A percentile compares a stretch with the other conserved stretches of the same genome.
Evolutionary conservation across 1,284 basidiomycete species (phyloP).

Genomic region (Naganishia sp.): DNA sequence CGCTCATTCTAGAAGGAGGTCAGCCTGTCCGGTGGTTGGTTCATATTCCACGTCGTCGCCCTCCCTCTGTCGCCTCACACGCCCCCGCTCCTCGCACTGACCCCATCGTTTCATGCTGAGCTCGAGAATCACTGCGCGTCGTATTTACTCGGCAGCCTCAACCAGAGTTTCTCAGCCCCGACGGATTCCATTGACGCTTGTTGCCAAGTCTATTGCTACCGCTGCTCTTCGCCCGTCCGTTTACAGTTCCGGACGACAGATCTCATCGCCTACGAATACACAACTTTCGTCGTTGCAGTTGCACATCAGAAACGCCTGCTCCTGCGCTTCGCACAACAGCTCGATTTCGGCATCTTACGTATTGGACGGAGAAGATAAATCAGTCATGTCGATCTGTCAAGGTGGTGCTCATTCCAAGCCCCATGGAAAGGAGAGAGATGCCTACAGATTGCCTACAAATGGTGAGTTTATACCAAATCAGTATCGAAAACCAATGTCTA

Average conservation of each 20-base stretch:
- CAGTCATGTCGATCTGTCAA: constrained; percentile 23
- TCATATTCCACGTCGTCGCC: not conserved
- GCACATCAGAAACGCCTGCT: constrained; percentile 25
- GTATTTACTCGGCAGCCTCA: constrained; percentile 20
- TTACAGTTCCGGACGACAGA: not conserved
- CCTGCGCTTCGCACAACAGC: constrained; percentile 26
- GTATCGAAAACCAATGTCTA: no score
- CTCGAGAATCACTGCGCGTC: constrained; percentile 25
- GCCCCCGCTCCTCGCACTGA: not conserved
- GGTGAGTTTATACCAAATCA: not conserved
- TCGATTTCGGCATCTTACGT: constrained; percentile 9
- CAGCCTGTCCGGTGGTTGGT: constrained; percentile 1
- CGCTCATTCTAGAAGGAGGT: constrained; percentile 10
- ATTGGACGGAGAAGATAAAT: constrained; percentile 31
- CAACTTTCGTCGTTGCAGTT: constrained; percentile 6
- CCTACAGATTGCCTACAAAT: constrained; percentile 30
- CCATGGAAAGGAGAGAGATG: constrained; percentile 25
- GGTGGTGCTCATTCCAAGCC: constrained; percentile 23
- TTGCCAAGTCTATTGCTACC: constrained; percentile 12
- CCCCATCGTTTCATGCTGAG: constrained; percentile 18
- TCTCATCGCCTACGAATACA: not conserved
- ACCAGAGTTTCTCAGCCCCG: not conserved
- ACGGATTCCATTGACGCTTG: not conserved
- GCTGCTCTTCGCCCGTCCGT: not conserved
- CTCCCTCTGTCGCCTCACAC: not conserved